Evolutionary conservation across 2,329 filamentous ascomycete species (phyloP), one percentile per base, ranked within the genome.

Genomic region (Claviceps monticola): DNA sequence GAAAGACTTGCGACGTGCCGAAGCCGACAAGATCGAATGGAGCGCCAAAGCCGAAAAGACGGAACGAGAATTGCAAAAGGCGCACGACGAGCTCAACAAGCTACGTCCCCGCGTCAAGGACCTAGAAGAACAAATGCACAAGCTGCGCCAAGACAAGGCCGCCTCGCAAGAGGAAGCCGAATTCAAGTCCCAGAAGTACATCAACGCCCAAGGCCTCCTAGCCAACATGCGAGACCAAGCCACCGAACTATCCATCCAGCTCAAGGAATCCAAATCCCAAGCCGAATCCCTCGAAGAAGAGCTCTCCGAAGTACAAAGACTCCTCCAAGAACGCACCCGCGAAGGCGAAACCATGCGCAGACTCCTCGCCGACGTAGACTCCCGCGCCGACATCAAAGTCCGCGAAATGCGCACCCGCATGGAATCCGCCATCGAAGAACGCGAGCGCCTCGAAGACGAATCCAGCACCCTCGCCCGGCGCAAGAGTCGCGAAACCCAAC

Each of bases 261-360:
- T 96, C 68, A 95, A 93, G 66, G 93, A 98, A 68, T 81, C 86
- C 1, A 82, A 86, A 55, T 80, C 84, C 48, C 83, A 88, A 57
- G 85, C 83, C 41, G 90, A 96, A 61, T 86, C 83, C 53, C 72
- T 97, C 0, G 91, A 96, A 62, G 93, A 98, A 68, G 93, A 98
- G 66, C 75, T 97, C 1, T 80, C 82, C 1, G 93, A 98, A 66
- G 84, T 89, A 3, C 89, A 95, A 64, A 80, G 88, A 53, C 78
- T 96, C 55, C 76, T 98, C 2, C 82, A 80, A 50, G 93, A 98
- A 67, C 83, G 93, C 26, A 91, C 88, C 4, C 81, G 93, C 44
- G 93, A 98, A 68, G 87, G 83, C 26, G 91, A 97, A 70, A 96
- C 88, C 1, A 97, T 98, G 90, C 82, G 93, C 37, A 77, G 89